These are phyloP conservation scores for Ceratocystis lukuohia DNA, from an alignment of 2,329 filamentous ascomycete species.

Conservation along the genomic window DNA sequence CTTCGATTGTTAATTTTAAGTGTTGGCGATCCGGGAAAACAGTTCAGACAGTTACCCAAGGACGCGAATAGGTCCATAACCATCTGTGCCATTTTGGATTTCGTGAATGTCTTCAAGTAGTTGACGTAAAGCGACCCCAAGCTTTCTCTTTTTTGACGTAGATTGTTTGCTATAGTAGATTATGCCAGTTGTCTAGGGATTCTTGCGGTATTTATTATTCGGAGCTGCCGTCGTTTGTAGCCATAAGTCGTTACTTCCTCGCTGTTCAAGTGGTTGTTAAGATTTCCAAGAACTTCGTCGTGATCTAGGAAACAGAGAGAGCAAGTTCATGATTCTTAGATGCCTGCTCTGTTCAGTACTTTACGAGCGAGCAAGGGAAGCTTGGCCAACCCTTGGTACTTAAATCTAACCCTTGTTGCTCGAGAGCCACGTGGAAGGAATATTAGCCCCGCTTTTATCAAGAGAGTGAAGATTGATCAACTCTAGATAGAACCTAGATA, in stretches of 20 bases:
- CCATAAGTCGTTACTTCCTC: not conserved
- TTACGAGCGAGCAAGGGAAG: not conserved
- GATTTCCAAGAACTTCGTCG: not conserved
- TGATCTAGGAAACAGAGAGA: not conserved
- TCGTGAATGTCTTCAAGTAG: not conserved
- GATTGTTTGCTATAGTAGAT: not conserved
- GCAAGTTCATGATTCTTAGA: not conserved
- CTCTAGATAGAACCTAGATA: no score
- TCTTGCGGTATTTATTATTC: not conserved
- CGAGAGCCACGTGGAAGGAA: not conserved
- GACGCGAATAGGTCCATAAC: slow-evolving; percentile 82
- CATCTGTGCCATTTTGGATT: slow-evolving; percentile 57
- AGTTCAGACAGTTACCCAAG: slow-evolving; percentile 87
- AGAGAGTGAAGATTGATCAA: not conserved
- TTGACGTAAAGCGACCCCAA: not conserved
- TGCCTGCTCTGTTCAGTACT: not conserved
- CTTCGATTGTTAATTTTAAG: slow-evolving; percentile 88
- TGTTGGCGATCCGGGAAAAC: slow-evolving; percentile 86
- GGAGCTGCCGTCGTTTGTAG: not conserved
- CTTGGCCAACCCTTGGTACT: not conserved
- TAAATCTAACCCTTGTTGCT: not conserved
- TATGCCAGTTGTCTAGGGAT: not conserved
- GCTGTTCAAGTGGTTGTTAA: not conserved
- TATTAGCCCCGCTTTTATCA: not conserved
- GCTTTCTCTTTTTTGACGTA: not conserved